A percentile compares a stretch with the other conserved stretches of the same genome.
phyloP scores from a whole-genome alignment of 768 basidiomycete genomes.

The Suillus hirtellus region DNA sequence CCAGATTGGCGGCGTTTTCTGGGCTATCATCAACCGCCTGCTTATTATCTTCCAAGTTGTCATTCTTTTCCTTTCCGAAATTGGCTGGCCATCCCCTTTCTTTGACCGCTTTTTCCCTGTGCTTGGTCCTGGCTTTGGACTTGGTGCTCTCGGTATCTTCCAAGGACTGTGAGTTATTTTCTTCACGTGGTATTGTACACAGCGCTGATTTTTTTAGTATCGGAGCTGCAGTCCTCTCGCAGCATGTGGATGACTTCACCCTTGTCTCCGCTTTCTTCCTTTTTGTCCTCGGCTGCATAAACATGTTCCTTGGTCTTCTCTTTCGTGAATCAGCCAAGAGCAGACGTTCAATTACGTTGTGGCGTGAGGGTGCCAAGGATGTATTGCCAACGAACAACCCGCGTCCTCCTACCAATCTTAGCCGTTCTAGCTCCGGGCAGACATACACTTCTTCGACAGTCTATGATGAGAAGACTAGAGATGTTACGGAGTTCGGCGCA shows the following conservation, averaged over 20 bases:
- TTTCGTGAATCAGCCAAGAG: conserved; percentile 63
- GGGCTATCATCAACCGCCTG: conserved; percentile 85
- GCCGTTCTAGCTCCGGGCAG: conserved; percentile 25
- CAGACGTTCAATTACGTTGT: conserved; percentile 63
- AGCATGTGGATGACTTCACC: conserved; percentile 84
- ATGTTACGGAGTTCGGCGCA: conserved; percentile 24
- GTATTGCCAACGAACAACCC: conserved; percentile 52
- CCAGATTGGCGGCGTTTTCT: conserved; percentile 88
- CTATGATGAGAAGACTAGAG: conserved; percentile 30
- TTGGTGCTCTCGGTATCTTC: conserved; percentile 85
- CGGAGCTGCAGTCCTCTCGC: conserved; percentile 70
- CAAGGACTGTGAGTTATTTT: conserved; percentile 69
- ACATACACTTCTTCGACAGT: conserved; percentile 29
- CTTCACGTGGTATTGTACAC: background rate
- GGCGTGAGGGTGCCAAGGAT: conserved; percentile 54
- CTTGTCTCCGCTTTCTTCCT: conserved; percentile 92
- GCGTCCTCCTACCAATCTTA: conserved; percentile 21
- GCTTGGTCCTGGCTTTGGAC: conserved; percentile 78
- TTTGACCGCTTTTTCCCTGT: conserved; percentile 88
- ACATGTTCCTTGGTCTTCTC: conserved; percentile 75
- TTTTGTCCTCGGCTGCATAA: conserved; percentile 88
- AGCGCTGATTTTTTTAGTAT: conserved; percentile 42
- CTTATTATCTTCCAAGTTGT: conserved; percentile 86
- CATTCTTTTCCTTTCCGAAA: conserved; percentile 78
- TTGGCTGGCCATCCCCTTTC: conserved; percentile 77